Percentiles rank a stretch among this genome's conserved stretches.
Evolutionary conservation across 352 stramenopile species (phyloP).

Genomic region (Phytopythium delawarense): DNA sequence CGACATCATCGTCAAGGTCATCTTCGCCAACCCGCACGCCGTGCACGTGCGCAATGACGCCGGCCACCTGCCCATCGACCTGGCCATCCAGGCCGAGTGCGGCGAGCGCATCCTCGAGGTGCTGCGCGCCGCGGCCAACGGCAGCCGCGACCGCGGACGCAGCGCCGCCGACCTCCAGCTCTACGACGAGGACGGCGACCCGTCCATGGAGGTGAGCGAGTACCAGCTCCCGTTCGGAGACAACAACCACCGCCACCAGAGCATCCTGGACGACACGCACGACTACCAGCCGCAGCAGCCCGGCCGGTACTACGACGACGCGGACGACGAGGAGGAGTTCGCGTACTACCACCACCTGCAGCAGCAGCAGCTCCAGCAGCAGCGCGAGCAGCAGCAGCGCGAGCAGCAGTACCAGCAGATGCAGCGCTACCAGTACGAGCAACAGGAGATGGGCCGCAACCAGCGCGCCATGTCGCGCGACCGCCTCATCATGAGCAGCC

Average conservation of each 20-base stretch:
- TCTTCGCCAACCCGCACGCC: slow-evolving; percentile 73
- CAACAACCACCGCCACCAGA: slow-evolving; percentile 32
- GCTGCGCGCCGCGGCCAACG: slow-evolving; percentile 45
- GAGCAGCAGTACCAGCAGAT: slow-evolving; percentile 35
- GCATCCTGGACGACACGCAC: slow-evolving; percentile 19
- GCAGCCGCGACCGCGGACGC: slow-evolving; percentile 28
- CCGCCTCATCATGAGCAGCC: slow-evolving; percentile 16
- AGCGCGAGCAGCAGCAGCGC: slow-evolving; percentile 19
- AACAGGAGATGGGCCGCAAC: slow-evolving; percentile 12
- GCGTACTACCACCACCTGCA: slow-evolving; percentile 11
- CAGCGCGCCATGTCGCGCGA: slow-evolving; percentile 23
- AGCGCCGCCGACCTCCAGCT: slow-evolving; percentile 14
- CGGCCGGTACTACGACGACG: slow-evolving; percentile 24
- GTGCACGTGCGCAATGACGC: slow-evolving; percentile 70
- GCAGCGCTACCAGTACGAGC: slow-evolving; percentile 28
- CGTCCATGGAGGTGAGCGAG: slow-evolving; percentile 29
- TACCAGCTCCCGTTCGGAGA: slow-evolving; percentile 36
- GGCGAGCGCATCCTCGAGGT: slow-evolving; percentile 71
- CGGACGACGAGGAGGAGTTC: slow-evolving; percentile 23
- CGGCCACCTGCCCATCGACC: slow-evolving; percentile 68
- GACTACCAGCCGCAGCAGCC: slow-evolving; percentile 29
- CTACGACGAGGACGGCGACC: slow-evolving; percentile 32
- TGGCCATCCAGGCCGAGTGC: slow-evolving; percentile 71
- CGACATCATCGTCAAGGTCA: slow-evolving; percentile 75
- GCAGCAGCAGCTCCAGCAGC: slow-evolving; percentile 8